Conservation (phyloP, 805 yeast species). For the Lipomyces yamanashiensis region DNA sequence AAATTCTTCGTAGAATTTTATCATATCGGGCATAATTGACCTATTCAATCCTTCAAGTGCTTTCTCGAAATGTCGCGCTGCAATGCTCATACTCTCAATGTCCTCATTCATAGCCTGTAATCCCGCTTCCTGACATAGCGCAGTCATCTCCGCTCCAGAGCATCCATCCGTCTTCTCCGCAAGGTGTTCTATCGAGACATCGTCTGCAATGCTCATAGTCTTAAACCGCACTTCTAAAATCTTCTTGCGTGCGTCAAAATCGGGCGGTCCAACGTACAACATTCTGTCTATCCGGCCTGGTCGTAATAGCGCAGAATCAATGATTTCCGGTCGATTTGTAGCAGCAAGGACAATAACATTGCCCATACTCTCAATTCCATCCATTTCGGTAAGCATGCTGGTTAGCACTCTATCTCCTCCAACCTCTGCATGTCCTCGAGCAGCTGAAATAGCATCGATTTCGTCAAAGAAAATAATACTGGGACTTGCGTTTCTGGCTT, state of each 20-base stretch:
- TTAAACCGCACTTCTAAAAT: slow-evolving; percentile 72
- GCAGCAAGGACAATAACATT: slow-evolving; percentile 97
- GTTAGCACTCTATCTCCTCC: slow-evolving; percentile 85
- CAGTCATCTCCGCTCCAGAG: slow-evolving; percentile 94
- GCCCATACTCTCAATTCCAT: slow-evolving; percentile 92
- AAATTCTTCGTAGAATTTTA: slow-evolving; percentile 69
- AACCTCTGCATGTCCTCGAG: slow-evolving; percentile 62
- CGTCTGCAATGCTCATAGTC: slow-evolving; percentile 61
- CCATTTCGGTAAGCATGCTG: slow-evolving; percentile 89
- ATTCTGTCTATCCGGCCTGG: slow-evolving; percentile 97
- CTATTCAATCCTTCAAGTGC: slow-evolving; percentile 71
- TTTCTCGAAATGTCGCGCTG: slow-evolving; percentile 67
- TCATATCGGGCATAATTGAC: slow-evolving; percentile 86
- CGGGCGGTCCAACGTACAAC: slow-evolving; percentile 92
- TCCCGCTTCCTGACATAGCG: slow-evolving; percentile 94
- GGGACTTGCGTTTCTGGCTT: slow-evolving; percentile 94
- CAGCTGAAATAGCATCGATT: slow-evolving; percentile 87
- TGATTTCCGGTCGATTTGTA: slow-evolving; percentile 91
- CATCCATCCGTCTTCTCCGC: slow-evolving; percentile 82
- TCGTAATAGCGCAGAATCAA: slow-evolving; percentile 89
- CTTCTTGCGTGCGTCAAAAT: slow-evolving; percentile 74
- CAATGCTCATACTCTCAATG: slow-evolving; percentile 57
- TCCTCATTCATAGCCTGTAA: slow-evolving; percentile 89
- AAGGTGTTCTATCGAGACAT: slow-evolving; percentile 56
- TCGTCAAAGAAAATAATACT: slow-evolving; percentile 95